Percentiles rank a stretch among this genome's conserved stretches.
Conservation (phyloP, 129 eudicot species). For the Flaveria trinervia region DNA sequence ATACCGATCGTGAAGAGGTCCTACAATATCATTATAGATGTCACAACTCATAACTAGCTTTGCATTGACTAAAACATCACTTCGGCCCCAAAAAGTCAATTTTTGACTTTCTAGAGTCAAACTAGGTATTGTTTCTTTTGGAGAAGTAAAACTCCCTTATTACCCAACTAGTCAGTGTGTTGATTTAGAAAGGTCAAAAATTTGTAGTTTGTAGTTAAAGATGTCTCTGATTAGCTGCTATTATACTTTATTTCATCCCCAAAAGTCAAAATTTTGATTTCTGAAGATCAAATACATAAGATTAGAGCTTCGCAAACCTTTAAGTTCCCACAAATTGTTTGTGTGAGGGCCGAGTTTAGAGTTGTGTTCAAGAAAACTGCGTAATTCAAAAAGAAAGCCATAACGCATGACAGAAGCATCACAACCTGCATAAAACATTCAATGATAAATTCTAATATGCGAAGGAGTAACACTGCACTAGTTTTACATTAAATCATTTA, state of each 20-base stretch:
- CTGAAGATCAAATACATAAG: background rate
- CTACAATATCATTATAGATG: conserved; percentile 27
- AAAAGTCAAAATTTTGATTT: background rate
- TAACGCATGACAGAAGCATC: conserved; percentile 52
- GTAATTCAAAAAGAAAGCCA: conserved; percentile 58
- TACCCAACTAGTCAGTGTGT: background rate
- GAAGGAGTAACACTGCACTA: background rate
- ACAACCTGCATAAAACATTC: conserved; percentile 37
- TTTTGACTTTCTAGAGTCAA: background rate
- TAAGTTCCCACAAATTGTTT: conserved; percentile 56
- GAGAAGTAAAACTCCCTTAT: background rate
- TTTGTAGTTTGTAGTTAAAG: background rate
- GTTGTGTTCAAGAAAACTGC: conserved; percentile 53
- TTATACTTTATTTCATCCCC: background rate
- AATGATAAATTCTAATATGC: background rate
- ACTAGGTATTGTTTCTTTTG: background rate
- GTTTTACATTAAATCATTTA: background rate
- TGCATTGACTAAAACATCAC: background rate
- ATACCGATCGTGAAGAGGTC: conserved; percentile 62
- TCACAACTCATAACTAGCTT: background rate
- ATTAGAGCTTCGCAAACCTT: conserved; percentile 40
- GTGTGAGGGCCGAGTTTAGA: conserved; percentile 61
- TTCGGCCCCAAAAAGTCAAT: background rate
- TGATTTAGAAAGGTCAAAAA: background rate
- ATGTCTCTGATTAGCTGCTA: background rate